Evolutionary conservation across 2,329 filamentous ascomycete genomes (phyloP).

Genomic region (Rutstroemia sydowiana): DNA sequence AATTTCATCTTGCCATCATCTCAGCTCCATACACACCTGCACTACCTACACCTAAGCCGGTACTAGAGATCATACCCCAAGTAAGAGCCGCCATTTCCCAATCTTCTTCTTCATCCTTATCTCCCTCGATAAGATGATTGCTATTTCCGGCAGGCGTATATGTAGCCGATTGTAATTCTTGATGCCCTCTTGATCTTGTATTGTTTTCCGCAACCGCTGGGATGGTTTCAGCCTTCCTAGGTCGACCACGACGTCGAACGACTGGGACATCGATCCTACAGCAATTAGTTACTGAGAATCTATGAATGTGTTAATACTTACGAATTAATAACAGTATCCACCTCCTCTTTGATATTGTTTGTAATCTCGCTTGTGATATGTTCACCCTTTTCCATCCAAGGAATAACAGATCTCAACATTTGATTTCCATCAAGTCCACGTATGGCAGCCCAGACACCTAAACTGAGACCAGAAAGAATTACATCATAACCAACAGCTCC

Average conservation of each 20-base stretch:
- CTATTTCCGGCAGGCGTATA: conserved; percentile 28
- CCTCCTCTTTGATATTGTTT: background rate
- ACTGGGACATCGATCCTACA: too few relatives aligned
- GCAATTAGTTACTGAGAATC: too few relatives aligned
- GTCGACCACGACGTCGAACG: conserved; percentile 8
- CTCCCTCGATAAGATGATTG: conserved; percentile 32
- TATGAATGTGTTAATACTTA: background rate
- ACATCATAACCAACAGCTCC: conserved; percentile 52
- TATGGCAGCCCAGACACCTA: conserved; percentile 52
- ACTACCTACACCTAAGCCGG: conserved; percentile 39
- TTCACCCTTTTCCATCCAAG: conserved; percentile 22
- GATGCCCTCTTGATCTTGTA: conserved; percentile 24
- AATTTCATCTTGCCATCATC: conserved; percentile 14
- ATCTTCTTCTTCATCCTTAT: conserved; percentile 36
- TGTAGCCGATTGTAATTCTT: conserved; percentile 36
- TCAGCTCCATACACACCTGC: conserved; percentile 42
- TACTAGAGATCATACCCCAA: conserved; percentile 39
- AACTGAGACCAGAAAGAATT: conserved; percentile 43
- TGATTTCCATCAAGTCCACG: conserved; percentile 43
- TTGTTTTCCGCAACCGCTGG: background rate
- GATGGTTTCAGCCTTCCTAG: conserved; percentile 2
- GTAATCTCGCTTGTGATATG: too few relatives aligned
- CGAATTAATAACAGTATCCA: background rate
- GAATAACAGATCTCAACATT: conserved; percentile 37
- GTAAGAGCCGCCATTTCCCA: conserved; percentile 41